These are phyloP conservation scores for Geosmithia putterillii DNA, from an alignment of 2,329 filamentous ascomycete genomes.

Conservation along the genomic window DNA sequence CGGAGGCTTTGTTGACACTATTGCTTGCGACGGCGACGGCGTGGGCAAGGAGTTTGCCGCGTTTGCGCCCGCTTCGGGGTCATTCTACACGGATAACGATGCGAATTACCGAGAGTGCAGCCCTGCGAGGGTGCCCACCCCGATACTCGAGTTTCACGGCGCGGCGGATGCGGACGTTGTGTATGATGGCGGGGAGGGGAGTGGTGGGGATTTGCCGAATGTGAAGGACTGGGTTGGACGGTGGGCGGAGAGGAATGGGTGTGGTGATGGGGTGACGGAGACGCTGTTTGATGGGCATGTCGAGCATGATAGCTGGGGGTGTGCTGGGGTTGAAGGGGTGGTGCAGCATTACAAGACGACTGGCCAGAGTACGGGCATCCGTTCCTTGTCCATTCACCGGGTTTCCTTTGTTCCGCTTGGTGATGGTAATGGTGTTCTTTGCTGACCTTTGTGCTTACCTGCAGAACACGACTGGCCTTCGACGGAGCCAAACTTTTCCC, in stretches of 20 bases:
- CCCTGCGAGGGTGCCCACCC: slow-evolving; percentile 21
- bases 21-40: slow-evolving; percentile 27
- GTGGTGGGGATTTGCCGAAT: slow-evolving; percentile 25
- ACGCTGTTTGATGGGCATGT: slow-evolving; percentile 23
- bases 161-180: slow-evolving; percentile 26
- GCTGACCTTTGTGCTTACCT: not conserved
- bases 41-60: slow-evolving; percentile 29
- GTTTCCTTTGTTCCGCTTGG: not conserved
- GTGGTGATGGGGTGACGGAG: slow-evolving; percentile 15
- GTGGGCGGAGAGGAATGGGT: slow-evolving; percentile 28
- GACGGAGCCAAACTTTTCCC: slow-evolving; percentile 29
- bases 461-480: slow-evolving; percentile 33
- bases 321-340: slow-evolving; percentile 15
- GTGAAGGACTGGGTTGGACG: slow-evolving; percentile 22
- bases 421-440: too few species aligned
- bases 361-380: slow-evolving; percentile 19
- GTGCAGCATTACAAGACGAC: slow-evolving; percentile 32
- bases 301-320: slow-evolving; percentile 29
- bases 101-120: slow-evolving; percentile 22
- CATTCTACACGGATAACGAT: slow-evolving; percentile 29
- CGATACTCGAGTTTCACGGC: slow-evolving; percentile 33
- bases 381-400: too few species aligned
- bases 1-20: slow-evolving; percentile 31
- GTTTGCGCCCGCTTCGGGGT: slow-evolving; percentile 30
- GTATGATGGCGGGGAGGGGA: slow-evolving; percentile 28